Evolutionary conservation across 2,329 filamentous ascomycete species (phyloP).

Genomic region (Orbilia ellipsospora): DNA sequence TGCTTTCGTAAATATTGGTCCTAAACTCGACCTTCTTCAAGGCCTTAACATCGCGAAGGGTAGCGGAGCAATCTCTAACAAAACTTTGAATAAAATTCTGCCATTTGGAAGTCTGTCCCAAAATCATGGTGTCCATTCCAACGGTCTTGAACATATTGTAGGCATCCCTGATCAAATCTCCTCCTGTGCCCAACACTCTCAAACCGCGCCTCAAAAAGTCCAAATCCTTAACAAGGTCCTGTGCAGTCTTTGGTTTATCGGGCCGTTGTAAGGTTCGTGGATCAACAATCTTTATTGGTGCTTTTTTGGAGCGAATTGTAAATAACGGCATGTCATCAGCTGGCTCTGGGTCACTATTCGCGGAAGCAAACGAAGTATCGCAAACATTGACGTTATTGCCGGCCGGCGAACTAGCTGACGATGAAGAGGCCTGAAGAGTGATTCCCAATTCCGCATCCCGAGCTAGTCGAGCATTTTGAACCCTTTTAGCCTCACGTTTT

Average conservation of each 20-base stretch:
- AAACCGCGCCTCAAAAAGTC: constrained; percentile 51
- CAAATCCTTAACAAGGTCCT: constrained; percentile 54
- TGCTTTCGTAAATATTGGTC: constrained; percentile 24
- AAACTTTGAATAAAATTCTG: constrained; percentile 13
- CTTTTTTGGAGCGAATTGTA: constrained; percentile 50
- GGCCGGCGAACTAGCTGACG: constrained; percentile 12
- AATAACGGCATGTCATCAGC: constrained; percentile 38
- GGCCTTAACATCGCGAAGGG: constrained; percentile 14
- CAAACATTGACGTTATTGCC: constrained; percentile 9
- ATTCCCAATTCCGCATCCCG: constrained; percentile 25
- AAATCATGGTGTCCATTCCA: constrained; percentile 40
- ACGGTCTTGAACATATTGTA: constrained; percentile 44
- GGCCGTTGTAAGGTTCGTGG: constrained; percentile 42
- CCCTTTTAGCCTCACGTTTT: constrained; percentile 26
- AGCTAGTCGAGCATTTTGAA: constrained; percentile 3
- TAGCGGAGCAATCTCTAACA: constrained; percentile 10
- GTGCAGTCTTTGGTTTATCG: constrained; percentile 47
- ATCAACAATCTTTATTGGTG: constrained; percentile 50
- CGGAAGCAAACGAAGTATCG: constrained; percentile 47
- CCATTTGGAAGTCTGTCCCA: constrained; percentile 40
- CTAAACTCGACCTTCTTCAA: constrained; percentile 24
- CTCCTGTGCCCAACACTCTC: constrained; percentile 40
- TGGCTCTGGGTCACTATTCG: constrained; percentile 49
- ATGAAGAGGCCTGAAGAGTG: background rate
- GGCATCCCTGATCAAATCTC: constrained; percentile 31